Evolutionary conservation across 148 eudicot genomes (phyloP), one percentile per base, ranked within the genome.

Genomic region (Amaranthus palmeri): DNA sequence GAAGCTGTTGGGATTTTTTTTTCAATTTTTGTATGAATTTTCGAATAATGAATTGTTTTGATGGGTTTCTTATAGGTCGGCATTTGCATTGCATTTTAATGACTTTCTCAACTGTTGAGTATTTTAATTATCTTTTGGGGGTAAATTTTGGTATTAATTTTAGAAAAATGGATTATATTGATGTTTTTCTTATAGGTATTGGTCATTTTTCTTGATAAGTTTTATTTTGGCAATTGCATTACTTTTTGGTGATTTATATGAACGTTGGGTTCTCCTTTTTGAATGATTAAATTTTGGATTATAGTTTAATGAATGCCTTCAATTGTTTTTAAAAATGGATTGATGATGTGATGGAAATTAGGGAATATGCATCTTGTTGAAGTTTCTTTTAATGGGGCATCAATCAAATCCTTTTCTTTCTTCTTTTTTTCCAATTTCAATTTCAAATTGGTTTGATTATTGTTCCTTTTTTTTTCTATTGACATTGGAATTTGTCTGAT

Each of bases 151-250:
- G 36, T 25, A 25, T 25, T 25, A 25, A 0, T 25, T 25, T 25
- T 25, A n/a, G 36, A 25, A 25, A 25, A 25, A 25, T 25, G 36
- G 36, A 25, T 25, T 25, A 25, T 25, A 25, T 92, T 25, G 86
- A 92, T 52, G 89, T 96, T 72, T 88, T 93, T 79, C 96, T 92
- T 41, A 83, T 92, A 91, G 98, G 98, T 92, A 84, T 45, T 7
- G 0, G 13, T 15, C 62, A 3, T 0, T 15, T 60, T 64, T 69
- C 61, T 3, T 51, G 45, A 50, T 6, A 52, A 52, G 14, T 72
- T 52, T 43, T 10, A 6, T 7, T 52, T 65, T 46, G 9, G 25
- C 45, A 14, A 14, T 44, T 44, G 50, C 68, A 46, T 65, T 65
- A 25, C 3, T n/a, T 45, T 65, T 46, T 65, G 68, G 4, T 65